A percentile compares a stretch with the other conserved stretches of the same genome.
Evolutionary conservation across 495 filamentous ascomycete genomes (phyloP).

Genomic region (Tuber umbilicatum): DNA sequence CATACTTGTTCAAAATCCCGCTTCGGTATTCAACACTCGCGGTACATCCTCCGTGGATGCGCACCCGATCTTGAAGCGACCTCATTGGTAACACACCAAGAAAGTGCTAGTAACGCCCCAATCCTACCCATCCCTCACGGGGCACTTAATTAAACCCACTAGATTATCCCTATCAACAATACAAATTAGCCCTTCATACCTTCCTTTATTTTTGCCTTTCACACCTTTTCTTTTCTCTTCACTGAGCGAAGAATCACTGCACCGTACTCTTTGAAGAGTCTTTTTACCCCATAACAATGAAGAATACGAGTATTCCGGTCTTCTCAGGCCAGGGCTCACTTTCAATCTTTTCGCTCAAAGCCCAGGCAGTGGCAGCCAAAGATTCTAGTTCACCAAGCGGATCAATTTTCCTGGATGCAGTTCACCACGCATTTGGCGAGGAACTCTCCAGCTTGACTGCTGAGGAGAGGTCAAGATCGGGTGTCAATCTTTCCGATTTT

Average conservation of each 20-base stretch:
- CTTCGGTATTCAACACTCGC: not conserved
- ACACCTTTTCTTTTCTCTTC: conserved; percentile 5
- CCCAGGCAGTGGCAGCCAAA: conserved; percentile 19
- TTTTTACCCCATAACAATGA: conserved; percentile 7
- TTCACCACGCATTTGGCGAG: conserved; percentile 21
- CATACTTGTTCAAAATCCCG: not conserved
- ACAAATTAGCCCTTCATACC: not conserved
- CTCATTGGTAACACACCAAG: not conserved
- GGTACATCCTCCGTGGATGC: not conserved
- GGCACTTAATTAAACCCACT: not conserved
- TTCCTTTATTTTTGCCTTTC: not conserved
- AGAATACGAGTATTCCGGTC: conserved; percentile 26
- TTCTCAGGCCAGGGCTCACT: conserved; percentile 32
- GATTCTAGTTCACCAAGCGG: conserved; percentile 25
- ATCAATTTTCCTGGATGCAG: conserved; percentile 21
- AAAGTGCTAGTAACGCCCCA: not conserved
- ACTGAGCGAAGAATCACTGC: conserved; percentile 2
- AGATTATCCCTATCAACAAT: not conserved
- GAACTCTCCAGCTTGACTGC: conserved; percentile 27
- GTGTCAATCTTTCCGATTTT: conserved; percentile 24
- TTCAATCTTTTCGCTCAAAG: conserved; percentile 27
- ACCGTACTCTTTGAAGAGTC: not conserved
- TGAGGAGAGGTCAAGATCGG: conserved; percentile 7
- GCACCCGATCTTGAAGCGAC: not conserved
- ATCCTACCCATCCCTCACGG: not conserved